Percentiles rank a stretch among this genome's conserved stretches.
Evolutionary conservation across 2,329 filamentous ascomycete genomes (phyloP).

Genomic region (Cercospora sojina): DNA sequence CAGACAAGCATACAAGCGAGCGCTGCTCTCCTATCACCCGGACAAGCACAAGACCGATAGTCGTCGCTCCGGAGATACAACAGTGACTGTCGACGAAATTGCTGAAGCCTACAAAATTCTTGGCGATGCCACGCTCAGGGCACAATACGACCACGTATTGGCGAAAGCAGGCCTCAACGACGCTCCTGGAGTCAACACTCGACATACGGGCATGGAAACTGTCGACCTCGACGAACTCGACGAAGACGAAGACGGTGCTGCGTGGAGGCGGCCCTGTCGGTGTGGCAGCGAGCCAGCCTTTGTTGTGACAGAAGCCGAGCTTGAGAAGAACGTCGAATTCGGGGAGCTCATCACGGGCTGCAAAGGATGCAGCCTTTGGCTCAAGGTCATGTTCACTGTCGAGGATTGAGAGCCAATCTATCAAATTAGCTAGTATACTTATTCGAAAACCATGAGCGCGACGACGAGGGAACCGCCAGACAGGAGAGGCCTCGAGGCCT

Average conservation of each 20-base stretch:
- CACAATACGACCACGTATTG: conserved; percentile 52
- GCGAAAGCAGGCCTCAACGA: conserved; percentile 22
- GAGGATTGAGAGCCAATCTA: conserved; percentile 40
- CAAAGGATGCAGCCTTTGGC: conserved; percentile 63
- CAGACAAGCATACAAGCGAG: conserved; percentile 57
- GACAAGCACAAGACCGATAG: conserved; percentile 47
- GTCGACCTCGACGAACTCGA: conserved; percentile 58
- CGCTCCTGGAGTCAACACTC: conserved; percentile 9
- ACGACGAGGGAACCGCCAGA: too few species aligned
- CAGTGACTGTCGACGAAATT: conserved; percentile 56
- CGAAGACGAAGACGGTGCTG: conserved; percentile 39
- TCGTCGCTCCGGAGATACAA: conserved; percentile 21
- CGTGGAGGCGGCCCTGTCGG: conserved; percentile 57
- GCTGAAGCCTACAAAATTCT: conserved; percentile 59
- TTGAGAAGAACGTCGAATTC: conserved; percentile 52
- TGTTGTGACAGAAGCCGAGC: conserved; percentile 53
- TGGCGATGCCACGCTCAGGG: conserved; percentile 43
- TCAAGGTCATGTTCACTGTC: conserved; percentile 60
- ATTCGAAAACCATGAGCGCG: too few species aligned
- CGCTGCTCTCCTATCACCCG: conserved; percentile 59
- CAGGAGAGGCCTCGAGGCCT: too few species aligned
- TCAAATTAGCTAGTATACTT: too few species aligned
- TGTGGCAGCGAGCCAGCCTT: conserved; percentile 61
- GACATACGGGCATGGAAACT: conserved; percentile 53
- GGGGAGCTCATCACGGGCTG: conserved; percentile 61